Evolutionary conservation across 2,329 filamentous ascomycete species (phyloP).

Genomic region (Diaporthe helianthi): DNA sequence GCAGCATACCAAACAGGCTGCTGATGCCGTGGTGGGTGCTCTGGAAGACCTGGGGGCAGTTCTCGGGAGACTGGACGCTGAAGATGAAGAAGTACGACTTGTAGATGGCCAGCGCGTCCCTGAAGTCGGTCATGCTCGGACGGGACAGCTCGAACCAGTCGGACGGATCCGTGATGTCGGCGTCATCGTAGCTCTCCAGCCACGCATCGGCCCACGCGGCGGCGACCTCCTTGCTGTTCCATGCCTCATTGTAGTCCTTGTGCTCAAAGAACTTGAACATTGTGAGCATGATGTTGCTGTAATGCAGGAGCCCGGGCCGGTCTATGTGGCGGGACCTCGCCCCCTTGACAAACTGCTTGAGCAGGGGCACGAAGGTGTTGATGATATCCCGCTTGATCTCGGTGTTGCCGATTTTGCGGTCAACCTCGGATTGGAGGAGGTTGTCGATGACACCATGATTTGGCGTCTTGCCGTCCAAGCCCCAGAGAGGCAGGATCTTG

Average conservation of each 20-base stretch:
- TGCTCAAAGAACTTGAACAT: constrained; percentile 59
- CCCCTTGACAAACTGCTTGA: constrained; percentile 57
- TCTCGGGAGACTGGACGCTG: constrained; percentile 62
- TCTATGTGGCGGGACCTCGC: constrained; percentile 53
- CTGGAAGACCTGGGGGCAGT: constrained; percentile 66
- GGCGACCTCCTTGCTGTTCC: constrained; percentile 54
- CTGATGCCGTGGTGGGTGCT: constrained; percentile 68
- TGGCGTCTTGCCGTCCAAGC: constrained; percentile 58
- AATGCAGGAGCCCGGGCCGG: constrained; percentile 52
- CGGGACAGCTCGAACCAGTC: constrained; percentile 45
- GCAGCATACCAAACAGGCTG: constrained; percentile 66
- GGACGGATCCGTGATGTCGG: constrained; percentile 44
- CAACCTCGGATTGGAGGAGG: constrained; percentile 57
- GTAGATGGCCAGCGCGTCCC: constrained; percentile 46
- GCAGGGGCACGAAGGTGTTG: constrained; percentile 59
- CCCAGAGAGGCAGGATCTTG: constrained; percentile 62
- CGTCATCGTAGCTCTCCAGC: constrained; percentile 53
- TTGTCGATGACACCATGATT: constrained; percentile 62
- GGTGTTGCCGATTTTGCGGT: constrained; percentile 52
- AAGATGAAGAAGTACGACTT: constrained; percentile 61
- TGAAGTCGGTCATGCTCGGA: constrained; percentile 46
- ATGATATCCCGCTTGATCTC: constrained; percentile 54
- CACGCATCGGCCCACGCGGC: constrained; percentile 57
- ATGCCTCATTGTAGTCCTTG: constrained; percentile 57
- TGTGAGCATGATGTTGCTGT: constrained; percentile 56